Conservation (phyloP, 179 eudicot genomes). For the Beta lomatogona region DNA sequence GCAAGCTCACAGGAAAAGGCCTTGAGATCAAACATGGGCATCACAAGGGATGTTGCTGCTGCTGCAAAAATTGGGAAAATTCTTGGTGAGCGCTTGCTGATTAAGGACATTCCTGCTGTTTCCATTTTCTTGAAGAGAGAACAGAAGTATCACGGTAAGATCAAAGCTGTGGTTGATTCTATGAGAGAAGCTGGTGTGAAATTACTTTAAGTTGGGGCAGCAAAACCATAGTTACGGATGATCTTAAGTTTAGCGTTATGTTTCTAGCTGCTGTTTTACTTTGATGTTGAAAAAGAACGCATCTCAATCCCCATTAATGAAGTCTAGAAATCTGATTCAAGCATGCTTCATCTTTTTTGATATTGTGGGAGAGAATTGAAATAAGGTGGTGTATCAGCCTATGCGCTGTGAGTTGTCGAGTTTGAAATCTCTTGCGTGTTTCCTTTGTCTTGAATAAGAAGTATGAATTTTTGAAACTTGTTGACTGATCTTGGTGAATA, state of each 20-base stretch:
- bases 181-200: conserved; percentile 72
- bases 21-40: conserved; percentile 56
- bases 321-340: background rate
- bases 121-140: conserved; percentile 64
- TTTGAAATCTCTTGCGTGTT: background rate
- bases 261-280: background rate
- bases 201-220: conserved; percentile 41
- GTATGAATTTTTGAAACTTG: too few species aligned
- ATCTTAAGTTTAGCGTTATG: background rate
- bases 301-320: background rate
- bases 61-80: conserved; percentile 86
- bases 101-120: conserved; percentile 69
- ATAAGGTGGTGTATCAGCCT: background rate
- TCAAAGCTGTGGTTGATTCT: conserved; percentile 80
- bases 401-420: background rate
- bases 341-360: background rate
- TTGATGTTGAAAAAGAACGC: background rate
- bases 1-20: conserved; percentile 93
- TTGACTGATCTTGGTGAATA: too few species aligned
- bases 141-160: conserved; percentile 91
- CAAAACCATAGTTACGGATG: background rate
- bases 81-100: conserved; percentile 74
- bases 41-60: conserved; percentile 76
- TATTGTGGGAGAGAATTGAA: background rate
- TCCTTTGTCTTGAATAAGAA: too few species aligned